These are phyloP conservation scores for Leishmania tarentolae DNA, from an alignment of 208 protist genomes.

Conservation along the genomic window DNA sequence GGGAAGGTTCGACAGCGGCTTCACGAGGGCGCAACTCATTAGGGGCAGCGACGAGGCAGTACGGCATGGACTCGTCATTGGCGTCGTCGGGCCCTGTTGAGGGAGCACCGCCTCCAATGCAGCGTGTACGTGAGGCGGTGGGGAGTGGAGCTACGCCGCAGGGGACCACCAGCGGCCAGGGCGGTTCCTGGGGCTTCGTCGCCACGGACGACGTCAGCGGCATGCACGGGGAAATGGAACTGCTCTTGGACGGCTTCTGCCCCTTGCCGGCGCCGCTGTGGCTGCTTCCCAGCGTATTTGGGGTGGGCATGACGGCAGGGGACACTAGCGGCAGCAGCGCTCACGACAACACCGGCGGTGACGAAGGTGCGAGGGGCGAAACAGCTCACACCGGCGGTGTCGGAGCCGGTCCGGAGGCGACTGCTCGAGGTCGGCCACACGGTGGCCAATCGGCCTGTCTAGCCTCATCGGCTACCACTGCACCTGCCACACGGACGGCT, in stretches of 20 bases:
- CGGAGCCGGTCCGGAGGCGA: not conserved
- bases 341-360: not conserved
- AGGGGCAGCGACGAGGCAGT: no score
- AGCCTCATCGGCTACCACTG: not conserved
- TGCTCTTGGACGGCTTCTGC: slow-evolving; percentile 31
- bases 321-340: not conserved
- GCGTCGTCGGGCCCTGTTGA: not conserved
- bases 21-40: not conserved
- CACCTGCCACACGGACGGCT: not conserved
- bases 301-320: not conserved
- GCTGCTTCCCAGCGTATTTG: slow-evolving; percentile 35
- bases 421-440: slow-evolving; percentile 5
- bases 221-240: slow-evolving; percentile 23
- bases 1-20: not conserved
- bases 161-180: no score
- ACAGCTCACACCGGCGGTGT: not conserved
- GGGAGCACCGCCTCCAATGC: not conserved
- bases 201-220: slow-evolving; percentile 8
- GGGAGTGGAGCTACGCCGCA: not conserved
- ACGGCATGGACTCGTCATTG: not conserved
- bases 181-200: not conserved
- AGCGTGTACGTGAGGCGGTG: not conserved
- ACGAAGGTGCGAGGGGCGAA: not conserved
- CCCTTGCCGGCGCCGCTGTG: slow-evolving; percentile 42
- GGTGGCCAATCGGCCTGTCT: not conserved